Percentiles rank a stretch among this genome's conserved stretches.
Evolutionary conservation across 169 alveolate genomes (phyloP).

Genomic region (Eimeria praecox): DNA sequence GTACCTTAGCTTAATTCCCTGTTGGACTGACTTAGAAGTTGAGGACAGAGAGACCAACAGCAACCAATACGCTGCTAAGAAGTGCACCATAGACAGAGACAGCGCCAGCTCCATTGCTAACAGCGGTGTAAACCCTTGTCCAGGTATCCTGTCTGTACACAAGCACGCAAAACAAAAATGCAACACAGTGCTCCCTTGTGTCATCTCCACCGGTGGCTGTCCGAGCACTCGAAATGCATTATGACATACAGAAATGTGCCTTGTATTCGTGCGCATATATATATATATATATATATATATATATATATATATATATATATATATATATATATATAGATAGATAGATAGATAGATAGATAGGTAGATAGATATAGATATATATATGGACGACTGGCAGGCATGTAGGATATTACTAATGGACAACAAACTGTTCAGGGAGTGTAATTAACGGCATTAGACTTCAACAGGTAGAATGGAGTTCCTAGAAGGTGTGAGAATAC

Average conservation of each 20-base stretch:
- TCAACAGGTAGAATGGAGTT: background rate
- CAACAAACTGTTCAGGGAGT: background rate
- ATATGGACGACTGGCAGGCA: too few relatives aligned
- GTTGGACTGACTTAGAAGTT: background rate
- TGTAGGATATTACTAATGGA: background rate
- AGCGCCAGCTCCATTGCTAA: background rate
- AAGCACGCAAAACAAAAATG: background rate
- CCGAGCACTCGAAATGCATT: background rate
- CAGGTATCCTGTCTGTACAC: slow-evolving; percentile 10
- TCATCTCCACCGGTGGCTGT: background rate
- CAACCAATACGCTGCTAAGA: background rate
- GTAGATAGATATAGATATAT: too few relatives aligned
- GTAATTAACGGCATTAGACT: background rate
- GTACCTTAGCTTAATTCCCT: background rate
- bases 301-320: too few relatives aligned
- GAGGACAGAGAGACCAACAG: background rate
- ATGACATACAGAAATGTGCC: background rate
- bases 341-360: too few relatives aligned
- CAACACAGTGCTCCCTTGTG: background rate
- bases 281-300: too few relatives aligned
- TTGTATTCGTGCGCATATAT: too few relatives aligned
- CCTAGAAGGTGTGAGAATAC: background rate
- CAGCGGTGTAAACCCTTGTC: background rate
- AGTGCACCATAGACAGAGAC: background rate
- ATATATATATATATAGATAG: too few relatives aligned